phyloP scores from a whole-genome alignment of 2,329 filamentous ascomycete genomes.

The Fusarium algeriense region DNA sequence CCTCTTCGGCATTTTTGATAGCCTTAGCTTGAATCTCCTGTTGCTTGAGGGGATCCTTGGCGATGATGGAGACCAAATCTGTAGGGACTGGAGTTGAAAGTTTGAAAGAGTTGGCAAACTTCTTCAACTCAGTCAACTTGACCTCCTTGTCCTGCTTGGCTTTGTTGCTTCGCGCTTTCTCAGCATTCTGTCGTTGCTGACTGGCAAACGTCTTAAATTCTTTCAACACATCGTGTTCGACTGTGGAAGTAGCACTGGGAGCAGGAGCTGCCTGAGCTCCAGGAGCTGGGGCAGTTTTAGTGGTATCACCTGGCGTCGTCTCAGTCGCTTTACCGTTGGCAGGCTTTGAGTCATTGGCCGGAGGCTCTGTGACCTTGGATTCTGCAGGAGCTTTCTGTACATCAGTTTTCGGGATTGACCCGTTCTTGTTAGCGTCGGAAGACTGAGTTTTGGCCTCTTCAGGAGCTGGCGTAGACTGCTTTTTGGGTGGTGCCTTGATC shows the following conservation, averaged over 20 bases:
- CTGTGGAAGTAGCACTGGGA: conserved; percentile 69
- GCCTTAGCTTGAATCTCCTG: conserved; percentile 92
- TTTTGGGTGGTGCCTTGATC: conserved; percentile 65
- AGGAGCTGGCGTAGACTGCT: conserved; percentile 43
- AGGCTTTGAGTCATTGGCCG: conserved; percentile 49
- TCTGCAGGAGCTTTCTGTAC: conserved; percentile 44
- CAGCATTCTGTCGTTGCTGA: conserved; percentile 66
- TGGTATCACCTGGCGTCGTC: conserved; percentile 47
- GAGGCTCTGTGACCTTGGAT: conserved; percentile 44
- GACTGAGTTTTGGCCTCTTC: conserved; percentile 46
- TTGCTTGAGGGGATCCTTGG: conserved; percentile 96
- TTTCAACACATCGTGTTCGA: conserved; percentile 71
- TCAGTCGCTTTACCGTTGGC: conserved; percentile 51
- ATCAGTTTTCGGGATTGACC: conserved; percentile 46
- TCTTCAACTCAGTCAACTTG: conserved; percentile 93
- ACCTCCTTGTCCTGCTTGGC: conserved; percentile 84
- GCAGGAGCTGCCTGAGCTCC: conserved; percentile 57
- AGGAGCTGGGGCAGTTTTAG: conserved; percentile 50
- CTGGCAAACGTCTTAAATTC: conserved; percentile 75
- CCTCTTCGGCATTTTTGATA: conserved; percentile 77
- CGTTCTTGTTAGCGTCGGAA: conserved; percentile 50
- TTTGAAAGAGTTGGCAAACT: conserved; percentile 95
- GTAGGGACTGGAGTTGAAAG: conserved; percentile 90
- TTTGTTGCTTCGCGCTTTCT: conserved; percentile 69
- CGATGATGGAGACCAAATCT: conserved; percentile 93